These are phyloP conservation scores for Colletotrichum spinosum DNA, from an alignment of 2,329 filamentous ascomycete species.

Conservation along the genomic window DNA sequence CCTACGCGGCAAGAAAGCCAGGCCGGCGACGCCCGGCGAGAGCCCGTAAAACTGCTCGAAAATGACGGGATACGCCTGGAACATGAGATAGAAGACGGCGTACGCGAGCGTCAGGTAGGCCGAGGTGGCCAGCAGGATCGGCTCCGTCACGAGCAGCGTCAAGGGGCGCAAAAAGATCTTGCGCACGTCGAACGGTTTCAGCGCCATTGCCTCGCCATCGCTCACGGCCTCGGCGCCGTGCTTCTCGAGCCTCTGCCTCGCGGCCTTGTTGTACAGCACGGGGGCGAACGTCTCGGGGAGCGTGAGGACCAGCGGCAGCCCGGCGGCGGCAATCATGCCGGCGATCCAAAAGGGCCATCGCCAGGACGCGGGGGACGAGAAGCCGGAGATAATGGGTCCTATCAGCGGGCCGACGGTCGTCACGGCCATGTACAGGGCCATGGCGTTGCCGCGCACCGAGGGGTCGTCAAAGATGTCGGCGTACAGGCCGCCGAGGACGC, in stretches of 20 bases:
- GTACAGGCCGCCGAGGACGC: slow-evolving; percentile 48
- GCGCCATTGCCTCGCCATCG: slow-evolving; percentile 47
- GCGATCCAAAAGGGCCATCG: slow-evolving; percentile 56
- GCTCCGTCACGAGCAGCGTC: slow-evolving; percentile 59
- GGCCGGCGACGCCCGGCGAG: slow-evolving; percentile 56
- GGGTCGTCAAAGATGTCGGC: slow-evolving; percentile 48
- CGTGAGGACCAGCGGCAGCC: slow-evolving; percentile 48
- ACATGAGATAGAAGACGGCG: slow-evolving; percentile 64
- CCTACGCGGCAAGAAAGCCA: slow-evolving; percentile 61
- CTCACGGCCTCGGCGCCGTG: slow-evolving; percentile 51
- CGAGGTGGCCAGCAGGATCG: slow-evolving; percentile 61
- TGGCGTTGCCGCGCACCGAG: slow-evolving; percentile 46
- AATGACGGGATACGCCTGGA: slow-evolving; percentile 63
- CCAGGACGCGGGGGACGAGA: slow-evolving; percentile 57
- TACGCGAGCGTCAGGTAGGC: slow-evolving; percentile 63
- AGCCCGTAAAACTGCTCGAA: slow-evolving; percentile 58
- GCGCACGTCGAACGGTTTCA: slow-evolving; percentile 52
- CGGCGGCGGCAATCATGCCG: slow-evolving; percentile 43
- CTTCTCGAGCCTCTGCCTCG: slow-evolving; percentile 59
- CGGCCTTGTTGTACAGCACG: slow-evolving; percentile 62
- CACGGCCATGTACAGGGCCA: slow-evolving; percentile 50
- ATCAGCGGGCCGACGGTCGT: slow-evolving; percentile 53
- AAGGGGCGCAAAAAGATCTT: slow-evolving; percentile 63
- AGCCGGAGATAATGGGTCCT: slow-evolving; percentile 64
- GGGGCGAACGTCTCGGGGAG: slow-evolving; percentile 62